Evolutionary conservation across 495 filamentous ascomycete species (phyloP), one percentile per base, ranked within the genome.

Genomic region (Penicillium ucsense): DNA sequence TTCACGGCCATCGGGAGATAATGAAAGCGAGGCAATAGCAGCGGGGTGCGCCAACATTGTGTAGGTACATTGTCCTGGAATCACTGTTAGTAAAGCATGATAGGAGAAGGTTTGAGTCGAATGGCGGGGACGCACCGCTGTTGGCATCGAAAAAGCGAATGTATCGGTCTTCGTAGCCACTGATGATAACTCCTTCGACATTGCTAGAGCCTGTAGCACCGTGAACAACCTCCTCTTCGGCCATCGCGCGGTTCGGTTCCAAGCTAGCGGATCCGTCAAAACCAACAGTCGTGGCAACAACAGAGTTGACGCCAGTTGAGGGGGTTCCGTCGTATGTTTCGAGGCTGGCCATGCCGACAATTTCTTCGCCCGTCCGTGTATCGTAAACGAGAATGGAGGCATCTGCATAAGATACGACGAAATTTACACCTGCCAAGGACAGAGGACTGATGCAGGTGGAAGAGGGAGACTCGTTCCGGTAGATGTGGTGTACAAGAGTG

Each of bases 61-160:
- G 65, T 97, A 98, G 10, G 94, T 95, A 71, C 89, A 95, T 92
- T 97, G 94, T 52, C 92, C 92, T 98, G 55, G 8, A 43, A 11
- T n/a, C 4, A 35, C 20, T 29, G 37, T 79, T 62, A 73, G 70
- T 55, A 50, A 42, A 29, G 35, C 31, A 35, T 27, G 50, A n/a
- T 2, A 10, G 44, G 11, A 33, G 8, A 6, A 31, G 48, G 31
- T 20, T 6, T 35, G 35, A 34, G 7, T 12, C 37, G 10, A 35
- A 11, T 4, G 6, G 28, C 8, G n/a, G 20, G 45, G 6, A 82
- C 88, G 64, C 81, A 97, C 92, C 92, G 67, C 87, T 95, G 60
- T 97, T 97, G 27, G 92, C 92, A 73, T 98, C 92, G 56, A 94
- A 98, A 74, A 98, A 94, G 52, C 92, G 75, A 52, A 98, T 89